phyloP scores from a whole-genome alignment of 192 early-diverging fungal species.

The Borealophlyctis nickersoniae region DNA sequence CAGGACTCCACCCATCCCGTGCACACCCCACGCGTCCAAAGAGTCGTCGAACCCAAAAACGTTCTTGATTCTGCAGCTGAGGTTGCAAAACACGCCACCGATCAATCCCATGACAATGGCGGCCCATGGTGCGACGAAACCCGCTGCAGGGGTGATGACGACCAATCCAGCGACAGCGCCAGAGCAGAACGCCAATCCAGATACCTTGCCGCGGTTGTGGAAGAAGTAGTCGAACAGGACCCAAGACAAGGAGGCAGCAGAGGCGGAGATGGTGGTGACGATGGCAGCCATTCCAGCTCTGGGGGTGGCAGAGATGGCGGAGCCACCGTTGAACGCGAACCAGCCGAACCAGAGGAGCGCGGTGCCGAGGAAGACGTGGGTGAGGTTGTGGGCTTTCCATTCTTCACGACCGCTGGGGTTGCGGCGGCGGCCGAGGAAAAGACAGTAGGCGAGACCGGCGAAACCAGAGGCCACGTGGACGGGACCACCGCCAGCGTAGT shows the following conservation, averaged over 20 bases:
- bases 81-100: conserved; percentile 62
- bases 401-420: conserved; percentile 58
- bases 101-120: conserved; percentile 74
- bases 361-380: conserved; percentile 79
- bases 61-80: conserved; percentile 59
- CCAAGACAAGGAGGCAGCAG: conserved; percentile 69
- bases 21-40: conserved; percentile 80
- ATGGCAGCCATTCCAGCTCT: conserved; percentile 73
- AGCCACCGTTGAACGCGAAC: conserved; percentile 85
- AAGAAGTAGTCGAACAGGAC: conserved; percentile 67
- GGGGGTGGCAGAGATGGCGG: conserved; percentile 65
- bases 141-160: conserved; percentile 81
- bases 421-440: conserved; percentile 77
- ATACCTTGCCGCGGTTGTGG: conserved; percentile 60
- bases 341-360: conserved; percentile 88
- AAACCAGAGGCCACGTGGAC: conserved; percentile 80
- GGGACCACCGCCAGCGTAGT: conserved; percentile 85
- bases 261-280: conserved; percentile 72
- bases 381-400: conserved; percentile 79
- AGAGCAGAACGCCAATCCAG: conserved; percentile 81
- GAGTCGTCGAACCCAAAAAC: conserved; percentile 35
- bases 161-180: conserved; percentile 88
- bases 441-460: conserved; percentile 74
- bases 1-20: conserved; percentile 79
- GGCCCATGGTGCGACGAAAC: conserved; percentile 70